A percentile compares a stretch with the other conserved stretches of the same genome.
Conservation (phyloP, 139 green algal species). For the Trebouxia sp. region DNA sequence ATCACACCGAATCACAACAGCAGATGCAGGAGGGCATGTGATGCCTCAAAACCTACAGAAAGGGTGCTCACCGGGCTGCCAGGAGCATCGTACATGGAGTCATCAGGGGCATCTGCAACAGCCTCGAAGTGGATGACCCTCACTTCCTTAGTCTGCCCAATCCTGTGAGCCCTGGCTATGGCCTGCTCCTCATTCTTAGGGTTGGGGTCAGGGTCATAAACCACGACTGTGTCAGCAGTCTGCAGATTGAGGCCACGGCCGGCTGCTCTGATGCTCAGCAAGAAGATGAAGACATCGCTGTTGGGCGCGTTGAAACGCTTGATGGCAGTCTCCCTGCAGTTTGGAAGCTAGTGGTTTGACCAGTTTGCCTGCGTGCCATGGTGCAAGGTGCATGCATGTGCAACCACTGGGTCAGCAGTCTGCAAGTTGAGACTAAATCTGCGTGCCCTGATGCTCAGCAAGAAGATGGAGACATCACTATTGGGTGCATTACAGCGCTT, state of each 20-base stretch:
- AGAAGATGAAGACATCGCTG: constrained; percentile 91
- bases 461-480: constrained; percentile 91
- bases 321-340: constrained; percentile 81
- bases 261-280: constrained; percentile 94
- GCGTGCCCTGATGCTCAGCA: constrained; percentile 77
- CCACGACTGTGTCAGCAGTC: constrained; percentile 94
- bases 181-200: constrained; percentile 99
- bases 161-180: constrained; percentile 91
- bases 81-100: constrained; percentile 18
- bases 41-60: no score
- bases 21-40: no score
- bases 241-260: constrained; percentile 69
- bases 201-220: constrained; percentile 99
- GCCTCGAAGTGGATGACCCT: constrained; percentile 91
- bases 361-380: neutral
- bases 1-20: no score
- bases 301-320: constrained; percentile 86
- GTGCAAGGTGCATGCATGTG: no score
- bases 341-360: neutral
- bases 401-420: constrained; percentile 94
- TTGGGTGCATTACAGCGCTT: constrained; percentile 85
- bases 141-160: constrained; percentile 95
- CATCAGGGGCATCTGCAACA: constrained; percentile 67
- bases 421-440: constrained; percentile 56
- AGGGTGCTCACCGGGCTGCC: no score